phyloP scores from a whole-genome alignment of 2,329 filamentous ascomycete species.

The Herpotrichia juniperi region DNA sequence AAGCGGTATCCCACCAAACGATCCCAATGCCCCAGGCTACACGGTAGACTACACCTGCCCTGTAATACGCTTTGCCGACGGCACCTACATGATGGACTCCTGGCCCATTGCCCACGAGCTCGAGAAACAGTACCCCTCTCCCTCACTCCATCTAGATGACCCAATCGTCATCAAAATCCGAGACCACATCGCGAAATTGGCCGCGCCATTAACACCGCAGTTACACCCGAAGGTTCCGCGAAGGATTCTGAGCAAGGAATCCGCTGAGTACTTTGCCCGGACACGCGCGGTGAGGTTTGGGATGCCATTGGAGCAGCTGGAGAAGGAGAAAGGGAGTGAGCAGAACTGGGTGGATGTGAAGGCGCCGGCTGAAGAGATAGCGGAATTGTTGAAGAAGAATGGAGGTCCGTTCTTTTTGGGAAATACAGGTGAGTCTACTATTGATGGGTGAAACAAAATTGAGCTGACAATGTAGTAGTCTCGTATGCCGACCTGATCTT shows the following conservation, averaged over 20 bases:
- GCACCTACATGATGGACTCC: slow-evolving; percentile 69
- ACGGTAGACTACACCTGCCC: slow-evolving; percentile 60
- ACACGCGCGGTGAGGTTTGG: slow-evolving; percentile 59
- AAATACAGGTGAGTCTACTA: slow-evolving; percentile 46
- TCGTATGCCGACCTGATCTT: slow-evolving; percentile 59
- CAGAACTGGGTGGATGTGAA: slow-evolving; percentile 56
- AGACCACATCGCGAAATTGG: slow-evolving; percentile 40
- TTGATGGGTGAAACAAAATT: slow-evolving; percentile 45
- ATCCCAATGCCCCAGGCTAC: slow-evolving; percentile 36
- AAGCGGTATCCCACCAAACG: slow-evolving; percentile 55
- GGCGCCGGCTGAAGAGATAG: slow-evolving; percentile 43
- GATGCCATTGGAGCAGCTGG: slow-evolving; percentile 59
- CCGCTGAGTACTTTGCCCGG: slow-evolving; percentile 60
- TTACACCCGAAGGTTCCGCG: slow-evolving; percentile 56
- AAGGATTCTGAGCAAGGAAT: slow-evolving; percentile 58
- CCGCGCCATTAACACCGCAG: slow-evolving; percentile 21
- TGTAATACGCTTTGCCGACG: slow-evolving; percentile 61
- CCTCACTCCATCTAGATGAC: slow-evolving; percentile 64
- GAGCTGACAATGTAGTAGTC: slow-evolving; percentile 25
- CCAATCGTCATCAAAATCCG: slow-evolving; percentile 56
- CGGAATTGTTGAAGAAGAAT: slow-evolving; percentile 59
- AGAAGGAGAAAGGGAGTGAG: slow-evolving; percentile 57
- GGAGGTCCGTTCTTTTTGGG: slow-evolving; percentile 68
- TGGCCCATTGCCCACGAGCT: slow-evolving; percentile 63
- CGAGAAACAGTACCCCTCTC: slow-evolving; percentile 64